Conservation (phyloP, 345 rosid genomes). For the Gossypium stocksii region DNA sequence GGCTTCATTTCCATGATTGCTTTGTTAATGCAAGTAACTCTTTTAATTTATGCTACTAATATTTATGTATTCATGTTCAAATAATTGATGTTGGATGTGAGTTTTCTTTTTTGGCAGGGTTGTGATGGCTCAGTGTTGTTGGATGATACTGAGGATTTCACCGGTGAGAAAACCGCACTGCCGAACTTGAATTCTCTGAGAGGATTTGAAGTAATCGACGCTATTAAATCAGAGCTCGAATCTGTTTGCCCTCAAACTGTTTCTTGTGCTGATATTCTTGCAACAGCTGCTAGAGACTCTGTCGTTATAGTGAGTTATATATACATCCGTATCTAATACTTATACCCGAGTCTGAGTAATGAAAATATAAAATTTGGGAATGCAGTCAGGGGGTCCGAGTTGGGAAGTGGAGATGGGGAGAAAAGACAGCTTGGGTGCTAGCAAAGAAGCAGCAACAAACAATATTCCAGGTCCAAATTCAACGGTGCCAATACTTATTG, state of each 20-base stretch:
- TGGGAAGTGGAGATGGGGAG: slow-evolving; percentile 87
- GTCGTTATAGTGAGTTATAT: slow-evolving; percentile 49
- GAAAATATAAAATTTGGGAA: too few species aligned
- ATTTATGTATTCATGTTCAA: not conserved
- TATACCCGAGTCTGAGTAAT: too few species aligned
- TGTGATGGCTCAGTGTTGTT: slow-evolving; percentile 81
- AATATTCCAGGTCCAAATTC: slow-evolving; percentile 76
- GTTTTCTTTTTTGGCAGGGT: slow-evolving; percentile 43
- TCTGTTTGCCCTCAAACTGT: slow-evolving; percentile 69
- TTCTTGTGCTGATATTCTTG: slow-evolving; percentile 89
- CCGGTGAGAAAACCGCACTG: slow-evolving; percentile 78
- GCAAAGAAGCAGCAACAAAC: slow-evolving; percentile 56
- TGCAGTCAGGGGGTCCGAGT: slow-evolving; percentile 83
- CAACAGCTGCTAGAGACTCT: slow-evolving; percentile 70
- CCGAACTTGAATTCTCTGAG: slow-evolving; percentile 78
- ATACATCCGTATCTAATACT: too few species aligned
- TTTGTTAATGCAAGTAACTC: slow-evolving; percentile 58
- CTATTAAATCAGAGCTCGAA: slow-evolving; percentile 63
- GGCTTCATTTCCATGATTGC: slow-evolving; percentile 81
- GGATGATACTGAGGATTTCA: slow-evolving; percentile 53
- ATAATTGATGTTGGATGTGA: not conserved
- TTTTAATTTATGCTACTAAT: not conserved
- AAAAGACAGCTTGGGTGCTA: slow-evolving; percentile 58
- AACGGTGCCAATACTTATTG: slow-evolving; percentile 41
- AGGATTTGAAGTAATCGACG: slow-evolving; percentile 79